phyloP scores from a whole-genome alignment of 1,284 basidiomycete genomes.

The Coriolopsis trogii region DNA sequence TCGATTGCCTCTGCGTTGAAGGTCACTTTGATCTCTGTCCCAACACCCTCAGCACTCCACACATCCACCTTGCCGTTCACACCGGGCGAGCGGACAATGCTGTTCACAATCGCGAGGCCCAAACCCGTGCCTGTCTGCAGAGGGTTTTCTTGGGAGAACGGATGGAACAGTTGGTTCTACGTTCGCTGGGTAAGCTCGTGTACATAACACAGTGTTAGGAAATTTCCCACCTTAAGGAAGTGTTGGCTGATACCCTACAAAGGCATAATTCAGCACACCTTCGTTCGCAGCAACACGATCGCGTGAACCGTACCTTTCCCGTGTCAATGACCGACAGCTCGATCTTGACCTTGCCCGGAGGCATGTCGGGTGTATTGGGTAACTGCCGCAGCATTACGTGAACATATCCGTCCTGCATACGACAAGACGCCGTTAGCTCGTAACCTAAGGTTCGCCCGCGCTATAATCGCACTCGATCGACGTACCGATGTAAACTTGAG shows the following conservation, averaged over 20 bases:
- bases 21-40: conserved; percentile 92
- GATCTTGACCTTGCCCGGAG: conserved; percentile 66
- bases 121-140: conserved; percentile 93
- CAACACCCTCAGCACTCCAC: conserved; percentile 84
- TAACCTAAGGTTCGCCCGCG: not conserved
- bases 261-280: not conserved
- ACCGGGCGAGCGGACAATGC: conserved; percentile 85
- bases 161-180: conserved; percentile 94
- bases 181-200: conserved; percentile 3
- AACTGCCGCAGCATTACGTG: conserved; percentile 85
- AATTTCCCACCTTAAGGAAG: conserved; percentile 70
- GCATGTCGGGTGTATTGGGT: conserved; percentile 52
- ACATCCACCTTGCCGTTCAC: conserved; percentile 90
- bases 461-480: conserved; percentile 4
- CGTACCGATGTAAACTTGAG: conserved; percentile 86
- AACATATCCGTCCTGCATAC: conserved; percentile 76
- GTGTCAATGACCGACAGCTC: conserved; percentile 90
- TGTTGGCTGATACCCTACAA: conserved; percentile 81
- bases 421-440: conserved; percentile 16
- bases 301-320: conserved; percentile 64
- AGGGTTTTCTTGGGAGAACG: conserved; percentile 94
- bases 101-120: conserved; percentile 96
- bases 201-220: not conserved
- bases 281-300: not conserved
- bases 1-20: conserved; percentile 76